Percentiles rank a stretch among this genome's conserved stretches.
phyloP scores from a whole-genome alignment of 1,139 yeast genomes.

The Saccharomyces hybrid region DNA sequence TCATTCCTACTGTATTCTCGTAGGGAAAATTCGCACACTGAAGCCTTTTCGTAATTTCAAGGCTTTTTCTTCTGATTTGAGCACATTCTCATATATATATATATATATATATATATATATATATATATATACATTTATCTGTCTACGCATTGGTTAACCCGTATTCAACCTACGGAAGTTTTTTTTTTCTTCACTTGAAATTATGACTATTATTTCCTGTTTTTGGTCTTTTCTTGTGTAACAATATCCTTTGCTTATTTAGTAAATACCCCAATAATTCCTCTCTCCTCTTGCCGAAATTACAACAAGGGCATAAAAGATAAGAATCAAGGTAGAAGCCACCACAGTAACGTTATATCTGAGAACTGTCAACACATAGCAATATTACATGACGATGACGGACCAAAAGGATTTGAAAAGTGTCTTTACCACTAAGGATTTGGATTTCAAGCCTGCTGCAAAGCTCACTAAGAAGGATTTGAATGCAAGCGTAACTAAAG shows the following conservation, averaged over 20 bases:
- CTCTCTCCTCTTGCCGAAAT: not conserved
- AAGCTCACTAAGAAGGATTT: conserved; percentile 44
- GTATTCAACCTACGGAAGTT: too few species aligned
- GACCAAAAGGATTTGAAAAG: not conserved
- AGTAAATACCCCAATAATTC: conserved; percentile 14
- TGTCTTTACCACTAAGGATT: conserved; percentile 4
- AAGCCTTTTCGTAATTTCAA: not conserved
- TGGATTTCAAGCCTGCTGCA: conserved; percentile 21
- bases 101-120: not conserved
- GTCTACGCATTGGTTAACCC: not conserved
- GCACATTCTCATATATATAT: not conserved
- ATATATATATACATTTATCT: not conserved
- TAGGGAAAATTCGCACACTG: not conserved
- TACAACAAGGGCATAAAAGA: conserved; percentile 2
- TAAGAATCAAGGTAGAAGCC: conserved; percentile 1
- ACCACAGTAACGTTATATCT: not conserved
- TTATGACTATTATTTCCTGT: not conserved
- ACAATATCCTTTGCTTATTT: not conserved
- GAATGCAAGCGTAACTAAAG: conserved; percentile 67
- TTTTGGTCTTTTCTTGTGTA: not conserved
- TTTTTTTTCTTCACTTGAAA: not conserved
- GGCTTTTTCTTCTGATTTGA: not conserved
- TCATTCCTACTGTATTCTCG: not conserved
- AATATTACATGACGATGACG: not conserved
- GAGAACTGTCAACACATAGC: not conserved